These are phyloP conservation scores for Poa pratensis DNA, from an alignment of 176 grass and related monocot genomes.

Conservation along the genomic window DNA sequence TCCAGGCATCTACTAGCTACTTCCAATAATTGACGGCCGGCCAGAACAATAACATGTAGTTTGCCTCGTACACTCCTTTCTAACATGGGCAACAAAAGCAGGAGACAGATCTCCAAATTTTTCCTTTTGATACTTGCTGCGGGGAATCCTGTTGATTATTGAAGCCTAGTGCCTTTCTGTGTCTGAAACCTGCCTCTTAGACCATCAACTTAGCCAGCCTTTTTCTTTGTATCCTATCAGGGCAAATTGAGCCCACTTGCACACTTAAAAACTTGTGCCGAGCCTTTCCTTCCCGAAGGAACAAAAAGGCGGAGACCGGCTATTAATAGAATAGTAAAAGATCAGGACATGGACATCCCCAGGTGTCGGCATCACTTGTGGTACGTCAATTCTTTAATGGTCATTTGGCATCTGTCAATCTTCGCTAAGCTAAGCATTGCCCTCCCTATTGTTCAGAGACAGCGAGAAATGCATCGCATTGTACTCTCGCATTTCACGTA, in stretches of 20 bases:
- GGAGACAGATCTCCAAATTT: conserved; percentile 47
- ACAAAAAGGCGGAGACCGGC: conserved; percentile 65
- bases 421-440: not conserved
- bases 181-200: conserved; percentile 49
- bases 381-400: conserved; percentile 48
- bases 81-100: conserved; percentile 46
- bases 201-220: conserved; percentile 46
- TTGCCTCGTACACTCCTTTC: conserved; percentile 60
- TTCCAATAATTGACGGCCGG: conserved; percentile 49
- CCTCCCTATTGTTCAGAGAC: conserved; percentile 3
- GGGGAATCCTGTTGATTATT: conserved; percentile 49
- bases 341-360: conserved; percentile 74
- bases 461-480: conserved; percentile 29
- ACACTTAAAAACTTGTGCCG: conserved; percentile 46
- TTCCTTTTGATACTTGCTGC: conserved; percentile 48
- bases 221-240: conserved; percentile 54
- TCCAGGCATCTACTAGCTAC: conserved; percentile 41
- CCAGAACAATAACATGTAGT: conserved; percentile 43
- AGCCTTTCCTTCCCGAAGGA: conserved; percentile 64
- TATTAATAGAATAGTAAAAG: conserved; percentile 53
- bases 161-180: conserved; percentile 44
- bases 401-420: conserved; percentile 37
- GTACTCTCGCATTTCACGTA: conserved; percentile 24
- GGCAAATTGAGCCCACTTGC: conserved; percentile 53
- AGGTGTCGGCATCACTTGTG: conserved; percentile 58